Conservation (phyloP, 345 rosid genomes). For the Arabidopsis arenosa region DNA sequence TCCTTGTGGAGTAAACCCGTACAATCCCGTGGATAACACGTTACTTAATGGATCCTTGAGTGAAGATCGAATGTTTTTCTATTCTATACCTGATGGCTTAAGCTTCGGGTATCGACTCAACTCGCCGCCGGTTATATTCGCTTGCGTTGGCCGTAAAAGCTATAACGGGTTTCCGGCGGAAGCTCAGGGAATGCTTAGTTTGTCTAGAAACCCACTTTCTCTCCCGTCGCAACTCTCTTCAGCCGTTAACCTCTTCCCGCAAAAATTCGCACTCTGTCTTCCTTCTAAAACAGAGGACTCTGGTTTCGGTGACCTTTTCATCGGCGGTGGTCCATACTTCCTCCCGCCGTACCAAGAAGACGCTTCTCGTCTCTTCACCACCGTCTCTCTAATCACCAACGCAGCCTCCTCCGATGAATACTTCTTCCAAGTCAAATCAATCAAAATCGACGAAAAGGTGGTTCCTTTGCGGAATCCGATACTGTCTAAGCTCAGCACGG, state of each 20-base stretch:
- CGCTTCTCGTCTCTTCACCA: slow-evolving; percentile 37
- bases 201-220: slow-evolving; percentile 39
- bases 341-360: slow-evolving; percentile 30
- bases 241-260: slow-evolving; percentile 7
- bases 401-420: slow-evolving; percentile 45
- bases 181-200: slow-evolving; percentile 46
- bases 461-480: slow-evolving; percentile 44
- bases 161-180: background rate
- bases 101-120: background rate
- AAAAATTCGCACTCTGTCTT: slow-evolving; percentile 51
- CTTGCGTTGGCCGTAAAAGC: slow-evolving; percentile 28
- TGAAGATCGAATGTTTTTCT: slow-evolving; percentile 38
- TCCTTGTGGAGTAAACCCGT: slow-evolving; percentile 40
- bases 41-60: slow-evolving; percentile 36
- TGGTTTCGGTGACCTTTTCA: slow-evolving; percentile 31
- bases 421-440: slow-evolving; percentile 39
- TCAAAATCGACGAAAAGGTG: slow-evolving; percentile 44
- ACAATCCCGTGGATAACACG: slow-evolving; percentile 30
- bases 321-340: slow-evolving; percentile 47
- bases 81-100: slow-evolving; percentile 33
- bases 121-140: slow-evolving; percentile 21
- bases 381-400: slow-evolving; percentile 41
- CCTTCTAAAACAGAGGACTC: slow-evolving; percentile 20
- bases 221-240: slow-evolving; percentile 39
- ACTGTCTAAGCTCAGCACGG: slow-evolving; percentile 53